phyloP scores from a whole-genome alignment of 257 asterid genomes.

The Penstemon newberryi region DNA sequence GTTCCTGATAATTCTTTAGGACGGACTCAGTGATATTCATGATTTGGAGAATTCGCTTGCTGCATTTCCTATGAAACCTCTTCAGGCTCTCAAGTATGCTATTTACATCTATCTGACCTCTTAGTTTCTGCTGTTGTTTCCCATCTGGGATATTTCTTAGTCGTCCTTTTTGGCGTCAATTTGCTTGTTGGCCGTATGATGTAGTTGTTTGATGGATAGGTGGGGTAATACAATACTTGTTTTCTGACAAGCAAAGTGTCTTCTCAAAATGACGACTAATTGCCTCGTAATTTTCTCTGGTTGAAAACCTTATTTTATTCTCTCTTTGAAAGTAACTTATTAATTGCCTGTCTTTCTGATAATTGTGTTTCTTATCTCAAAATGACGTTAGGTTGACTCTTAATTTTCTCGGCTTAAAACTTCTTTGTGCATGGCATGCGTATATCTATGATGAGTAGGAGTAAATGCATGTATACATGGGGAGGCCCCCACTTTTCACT shows the following conservation, averaged over 20 bases:
- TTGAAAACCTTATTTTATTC: not conserved
- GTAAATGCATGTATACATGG: too few species aligned
- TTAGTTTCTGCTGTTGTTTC: constrained; percentile 28
- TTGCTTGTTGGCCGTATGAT: constrained; percentile 23
- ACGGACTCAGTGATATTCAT: constrained; percentile 56
- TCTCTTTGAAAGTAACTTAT: too few species aligned
- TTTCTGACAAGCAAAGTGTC: constrained; percentile 15
- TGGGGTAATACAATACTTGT: not conserved
- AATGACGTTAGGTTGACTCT: too few species aligned
- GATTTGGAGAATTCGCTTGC: constrained; percentile 76
- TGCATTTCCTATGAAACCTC: constrained; percentile 89
- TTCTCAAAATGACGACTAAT: not conserved
- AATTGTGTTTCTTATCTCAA: too few species aligned
- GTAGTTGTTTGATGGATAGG: constrained; percentile 15
- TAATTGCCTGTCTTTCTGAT: too few species aligned
- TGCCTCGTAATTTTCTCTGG: too few species aligned
- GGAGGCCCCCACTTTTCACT: too few species aligned
- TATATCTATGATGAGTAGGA: too few species aligned
- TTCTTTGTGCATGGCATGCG: too few species aligned
- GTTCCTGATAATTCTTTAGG: constrained; percentile 43
- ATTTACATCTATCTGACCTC: constrained; percentile 20
- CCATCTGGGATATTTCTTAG: constrained; percentile 22
- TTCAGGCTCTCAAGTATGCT: constrained; percentile 88
- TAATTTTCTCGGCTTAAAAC: too few species aligned
- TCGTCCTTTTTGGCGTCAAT: constrained; percentile 4